Evolutionary conservation across 1,284 basidiomycete genomes (phyloP), one percentile per base, ranked within the genome.

Genomic region (Wallemia hederae): DNA sequence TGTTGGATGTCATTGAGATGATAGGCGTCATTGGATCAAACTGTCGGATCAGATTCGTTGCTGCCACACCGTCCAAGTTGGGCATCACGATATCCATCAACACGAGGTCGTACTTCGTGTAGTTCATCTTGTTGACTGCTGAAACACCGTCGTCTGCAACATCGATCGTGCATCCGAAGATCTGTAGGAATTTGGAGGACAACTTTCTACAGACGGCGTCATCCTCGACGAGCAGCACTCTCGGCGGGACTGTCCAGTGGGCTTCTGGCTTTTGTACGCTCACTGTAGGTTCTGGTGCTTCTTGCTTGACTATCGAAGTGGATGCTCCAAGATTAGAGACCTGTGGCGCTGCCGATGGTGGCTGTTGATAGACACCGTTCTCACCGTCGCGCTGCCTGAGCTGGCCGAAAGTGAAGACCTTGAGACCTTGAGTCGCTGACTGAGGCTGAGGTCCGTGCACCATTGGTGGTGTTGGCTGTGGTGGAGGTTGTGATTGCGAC

Each of bases 41-140:
- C 72, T 90, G 85, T 17, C 91, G 77, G 66, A 96, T 96, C 65
- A 96, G 72, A 60, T 82, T 87, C 55, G 91, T 96, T 9, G 92
- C 90, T 24, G 82, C 82, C 24, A 91, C 79, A 60, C 86, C 85
- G 64, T 91, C 88, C 64, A 91, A 73, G 70, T 90, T 88, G 9
- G 88, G 88, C 88, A 91, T 91, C 60, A 90, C 83, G 62, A 92
- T 90, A 66, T 91, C 88, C 87, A 94, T 94, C 63, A 94, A 71
- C 61, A 92, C 89, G 66, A 96, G 71, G 70, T 96, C 91, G 69
- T 94, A 96, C 74, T 91, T 87, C 56, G 73, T 83, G 69, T 85
- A 70, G 70, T 91, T 92, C 87, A 96, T 94, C 77, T 87, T 91
- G 68, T 85, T 84, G 61, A 97, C 87, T 0, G 91, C 91, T 14